Percentiles rank a stretch among this genome's conserved stretches.
Conservation (phyloP, 2,329 filamentous ascomycete species). For the Epichloe elymi region DNA sequence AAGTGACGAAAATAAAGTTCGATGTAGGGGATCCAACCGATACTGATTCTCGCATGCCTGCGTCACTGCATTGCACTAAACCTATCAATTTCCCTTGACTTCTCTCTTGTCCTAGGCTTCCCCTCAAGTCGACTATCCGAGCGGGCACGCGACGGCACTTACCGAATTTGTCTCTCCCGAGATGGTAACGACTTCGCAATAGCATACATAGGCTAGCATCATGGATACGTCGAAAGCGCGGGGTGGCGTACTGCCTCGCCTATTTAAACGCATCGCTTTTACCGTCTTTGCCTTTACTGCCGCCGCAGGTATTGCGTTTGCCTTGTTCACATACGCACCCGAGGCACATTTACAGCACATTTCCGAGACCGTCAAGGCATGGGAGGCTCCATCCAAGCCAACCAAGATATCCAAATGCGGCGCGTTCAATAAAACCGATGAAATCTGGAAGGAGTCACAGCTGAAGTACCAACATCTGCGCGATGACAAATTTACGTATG, state of each 20-base stretch:
- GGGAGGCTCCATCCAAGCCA: neutral
- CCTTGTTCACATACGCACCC: neutral
- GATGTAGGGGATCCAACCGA: too few species aligned
- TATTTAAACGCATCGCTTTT: slow-evolving; percentile 2
- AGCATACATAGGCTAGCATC: neutral
- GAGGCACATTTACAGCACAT: slow-evolving; percentile 2
- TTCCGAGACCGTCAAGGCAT: neutral
- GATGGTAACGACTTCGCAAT: too few species aligned
- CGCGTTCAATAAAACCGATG: neutral
- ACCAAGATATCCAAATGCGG: neutral
- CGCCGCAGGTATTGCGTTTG: neutral
- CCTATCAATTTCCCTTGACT: too few species aligned
- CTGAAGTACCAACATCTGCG: slow-evolving; percentile 13
- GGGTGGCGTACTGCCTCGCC: neutral
- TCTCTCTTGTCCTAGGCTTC: too few species aligned
- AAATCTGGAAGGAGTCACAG: slow-evolving; percentile 11
- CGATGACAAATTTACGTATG: slow-evolving; percentile 22
- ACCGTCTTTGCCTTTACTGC: slow-evolving; percentile 1
- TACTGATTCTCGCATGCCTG: too few species aligned
- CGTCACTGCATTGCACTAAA: too few species aligned
- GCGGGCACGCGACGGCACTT: too few species aligned
- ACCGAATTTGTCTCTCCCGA: too few species aligned
- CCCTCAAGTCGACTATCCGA: too few species aligned
- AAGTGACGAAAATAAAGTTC: too few species aligned
- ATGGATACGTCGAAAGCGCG: slow-evolving; percentile 2